A percentile compares a stretch with the other conserved stretches of the same genome.
Evolutionary conservation across 2,329 filamentous ascomycete species (phyloP).

Genomic region (Aspergillus sp.): DNA sequence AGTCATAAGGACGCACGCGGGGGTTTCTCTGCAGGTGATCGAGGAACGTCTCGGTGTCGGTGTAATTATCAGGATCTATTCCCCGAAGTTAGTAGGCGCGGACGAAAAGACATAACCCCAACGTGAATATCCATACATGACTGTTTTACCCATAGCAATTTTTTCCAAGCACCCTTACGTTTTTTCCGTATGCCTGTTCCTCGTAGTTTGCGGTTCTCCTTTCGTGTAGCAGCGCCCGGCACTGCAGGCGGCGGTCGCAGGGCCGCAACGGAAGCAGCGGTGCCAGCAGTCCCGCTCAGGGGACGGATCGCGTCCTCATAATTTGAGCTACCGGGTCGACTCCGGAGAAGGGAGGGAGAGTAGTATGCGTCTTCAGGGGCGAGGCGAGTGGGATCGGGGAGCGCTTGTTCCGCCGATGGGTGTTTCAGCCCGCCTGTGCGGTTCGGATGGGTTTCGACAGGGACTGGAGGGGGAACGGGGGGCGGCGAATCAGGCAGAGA

Average conservation of each 20-base stretch:
- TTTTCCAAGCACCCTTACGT: conserved; percentile 81
- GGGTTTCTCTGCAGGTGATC: conserved; percentile 95
- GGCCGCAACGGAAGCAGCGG: conserved; percentile 39
- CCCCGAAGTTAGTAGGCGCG: neutral
- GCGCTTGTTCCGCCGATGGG: conserved; percentile 34
- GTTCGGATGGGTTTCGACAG: conserved; percentile 48
- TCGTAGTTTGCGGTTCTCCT: conserved; percentile 51
- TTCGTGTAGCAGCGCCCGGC: conserved; percentile 34
- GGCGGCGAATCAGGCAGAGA: conserved; percentile 33
- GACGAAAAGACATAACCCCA: neutral
- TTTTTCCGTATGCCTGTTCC: conserved; percentile 66
- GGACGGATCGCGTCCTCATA: conserved; percentile 37
- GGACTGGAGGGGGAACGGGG: conserved; percentile 44
- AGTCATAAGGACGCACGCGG: conserved; percentile 90
- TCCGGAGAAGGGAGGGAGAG: conserved; percentile 60
- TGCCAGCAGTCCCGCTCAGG: conserved; percentile 44
- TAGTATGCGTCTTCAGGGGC: conserved; percentile 83
- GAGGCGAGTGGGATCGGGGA: conserved; percentile 65
- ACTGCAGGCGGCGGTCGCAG: conserved; percentile 42
- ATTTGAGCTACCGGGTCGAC: conserved; percentile 39
- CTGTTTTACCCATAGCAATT: conserved; percentile 96
- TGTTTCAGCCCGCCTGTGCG: conserved; percentile 38
- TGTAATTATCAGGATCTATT: conserved; percentile 95
- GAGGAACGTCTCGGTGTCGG: conserved; percentile 93
- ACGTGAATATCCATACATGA: conserved; percentile 62